Base-by-base conservation (phyloP, 2,329 filamentous ascomycete species). In the Magnaporthales sp. region DNA sequence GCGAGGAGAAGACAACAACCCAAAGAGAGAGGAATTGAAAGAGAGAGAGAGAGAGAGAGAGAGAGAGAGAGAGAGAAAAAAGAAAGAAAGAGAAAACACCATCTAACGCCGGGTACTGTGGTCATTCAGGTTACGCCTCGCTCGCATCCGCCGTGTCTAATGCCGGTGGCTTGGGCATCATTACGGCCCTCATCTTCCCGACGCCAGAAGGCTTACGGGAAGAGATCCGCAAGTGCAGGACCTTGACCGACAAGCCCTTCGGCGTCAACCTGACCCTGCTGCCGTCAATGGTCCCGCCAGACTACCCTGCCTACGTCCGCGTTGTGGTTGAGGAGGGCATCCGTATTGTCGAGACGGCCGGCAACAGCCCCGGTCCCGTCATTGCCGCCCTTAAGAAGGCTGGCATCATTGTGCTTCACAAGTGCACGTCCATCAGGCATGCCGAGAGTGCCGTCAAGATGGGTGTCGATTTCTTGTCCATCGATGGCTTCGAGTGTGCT, bases 401-500 rank as follows among this genome's bases (percentile, higher is more conserved):
- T 6, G 88, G 87, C 67, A 86, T 86, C 73, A 94, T 86, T 67
- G 88, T 99, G 72, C 82, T 99, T 67, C 95, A 99, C 86, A 99
- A 99, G 81, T 98, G 95, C 83, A 99, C 95, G 9, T 96, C 92
- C 5, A 96, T 99, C 79, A 84, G 93, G 66, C 95, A 99, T 76
- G 95, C 95, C 24, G 87, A 92, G 77, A 93, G 90, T 70, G 95
- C 95, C 63, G 85, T 96, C 68, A 97, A 96, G 79, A 88, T 98
- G 54, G 95, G 95, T 70, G 95, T 97, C 4, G 95, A 99, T 78
- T 98, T 99, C 79, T 81, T 99, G 67, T 93, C 90, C 71, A 98
- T 99, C 72, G 95, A 99, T 76, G 95, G 95, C 60, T 98, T 99
- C 76, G 95, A 99, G 79, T 99, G 95, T 80, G 95, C 93, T 60